Evolutionary conservation across 805 yeast genomes (phyloP).

Genomic region (Saccharomycopsis sp.): DNA sequence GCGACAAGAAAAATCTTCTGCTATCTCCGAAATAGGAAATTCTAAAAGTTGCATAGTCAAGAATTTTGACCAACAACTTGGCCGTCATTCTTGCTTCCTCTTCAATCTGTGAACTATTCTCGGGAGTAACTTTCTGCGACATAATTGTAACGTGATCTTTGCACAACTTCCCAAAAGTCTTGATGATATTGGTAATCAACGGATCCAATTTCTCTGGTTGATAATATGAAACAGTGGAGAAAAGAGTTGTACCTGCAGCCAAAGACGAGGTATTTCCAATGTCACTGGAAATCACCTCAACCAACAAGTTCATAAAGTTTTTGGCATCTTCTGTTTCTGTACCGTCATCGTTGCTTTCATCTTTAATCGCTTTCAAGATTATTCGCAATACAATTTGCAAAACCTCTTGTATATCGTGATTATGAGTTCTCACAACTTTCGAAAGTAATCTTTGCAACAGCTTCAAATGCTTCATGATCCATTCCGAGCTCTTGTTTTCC

Average conservation of each 20-base stretch:
- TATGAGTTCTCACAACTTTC: slow-evolving; percentile 72
- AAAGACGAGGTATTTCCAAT: slow-evolving; percentile 52
- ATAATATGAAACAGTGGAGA: slow-evolving; percentile 68
- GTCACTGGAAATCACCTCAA: slow-evolving; percentile 70
- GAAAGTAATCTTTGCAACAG: slow-evolving; percentile 68
- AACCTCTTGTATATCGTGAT: slow-evolving; percentile 80
- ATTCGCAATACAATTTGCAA: slow-evolving; percentile 66
- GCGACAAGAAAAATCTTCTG: slow-evolving; percentile 75
- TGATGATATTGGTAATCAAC: slow-evolving; percentile 66
- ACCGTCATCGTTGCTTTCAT: slow-evolving; percentile 38
- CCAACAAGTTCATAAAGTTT: slow-evolving; percentile 50
- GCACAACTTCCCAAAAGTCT: slow-evolving; percentile 81
- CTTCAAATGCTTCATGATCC: slow-evolving; percentile 68
- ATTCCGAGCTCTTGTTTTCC: slow-evolving; percentile 63
- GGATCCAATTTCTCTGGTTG: slow-evolving; percentile 70
- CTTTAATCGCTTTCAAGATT: slow-evolving; percentile 56
- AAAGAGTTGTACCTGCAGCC: slow-evolving; percentile 77
- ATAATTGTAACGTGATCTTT: slow-evolving; percentile 74
- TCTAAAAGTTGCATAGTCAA: slow-evolving; percentile 70
- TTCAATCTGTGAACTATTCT: slow-evolving; percentile 37
- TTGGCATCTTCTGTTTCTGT: slow-evolving; percentile 55
- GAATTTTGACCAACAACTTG: slow-evolving; percentile 60
- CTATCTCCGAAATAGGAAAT: slow-evolving; percentile 89
- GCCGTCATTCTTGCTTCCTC: slow-evolving; percentile 77
- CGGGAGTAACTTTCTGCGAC: slow-evolving; percentile 38